These are phyloP conservation scores for Fusarium sacchari DNA, from an alignment of 2,329 filamentous ascomycete species.

Conservation along the genomic window DNA sequence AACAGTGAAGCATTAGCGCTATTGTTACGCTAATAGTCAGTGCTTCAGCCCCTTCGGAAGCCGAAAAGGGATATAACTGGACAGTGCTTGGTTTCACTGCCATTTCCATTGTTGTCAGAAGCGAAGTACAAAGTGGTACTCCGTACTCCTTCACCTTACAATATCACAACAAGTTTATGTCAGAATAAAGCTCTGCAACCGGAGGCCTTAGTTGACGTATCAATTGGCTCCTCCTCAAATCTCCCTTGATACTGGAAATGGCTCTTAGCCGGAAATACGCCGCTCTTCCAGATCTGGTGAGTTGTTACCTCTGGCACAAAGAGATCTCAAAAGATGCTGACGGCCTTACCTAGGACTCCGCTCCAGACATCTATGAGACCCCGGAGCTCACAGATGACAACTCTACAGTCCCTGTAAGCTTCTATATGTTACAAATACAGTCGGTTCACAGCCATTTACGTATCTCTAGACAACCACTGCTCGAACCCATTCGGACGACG, in stretches of 20 bases:
- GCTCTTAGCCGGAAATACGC: slow-evolving; percentile 84
- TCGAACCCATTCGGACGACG: slow-evolving; percentile 69
- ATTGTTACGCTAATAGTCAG: slow-evolving; percentile 6
- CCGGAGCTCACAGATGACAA: slow-evolving; percentile 91
- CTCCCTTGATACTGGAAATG: slow-evolving; percentile 60
- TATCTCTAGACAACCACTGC: slow-evolving; percentile 62
- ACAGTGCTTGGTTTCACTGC: neutral
- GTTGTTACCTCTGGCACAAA: slow-evolving; percentile 23
- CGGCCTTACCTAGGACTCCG: slow-evolving; percentile 72
- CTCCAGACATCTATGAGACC: slow-evolving; percentile 96
- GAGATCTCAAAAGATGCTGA: slow-evolving; percentile 25
- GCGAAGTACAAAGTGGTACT: neutral
- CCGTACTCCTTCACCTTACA: neutral
- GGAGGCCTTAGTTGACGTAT: neutral
- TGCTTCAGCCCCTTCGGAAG: slow-evolving; percentile 8
- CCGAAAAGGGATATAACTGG: slow-evolving; percentile 16
- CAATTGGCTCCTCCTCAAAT: neutral
- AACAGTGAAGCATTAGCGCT: slow-evolving; percentile 11
- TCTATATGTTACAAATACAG: neutral
- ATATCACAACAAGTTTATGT: neutral
- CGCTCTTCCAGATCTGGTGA: slow-evolving; percentile 80
- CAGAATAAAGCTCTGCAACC: neutral
- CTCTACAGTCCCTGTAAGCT: slow-evolving; percentile 80
- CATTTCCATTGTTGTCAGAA: slow-evolving; percentile 13
- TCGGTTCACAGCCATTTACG: slow-evolving; percentile 36